Conservation (phyloP, 2,329 filamentous ascomycete species). For the Fusarium torreyae region DNA sequence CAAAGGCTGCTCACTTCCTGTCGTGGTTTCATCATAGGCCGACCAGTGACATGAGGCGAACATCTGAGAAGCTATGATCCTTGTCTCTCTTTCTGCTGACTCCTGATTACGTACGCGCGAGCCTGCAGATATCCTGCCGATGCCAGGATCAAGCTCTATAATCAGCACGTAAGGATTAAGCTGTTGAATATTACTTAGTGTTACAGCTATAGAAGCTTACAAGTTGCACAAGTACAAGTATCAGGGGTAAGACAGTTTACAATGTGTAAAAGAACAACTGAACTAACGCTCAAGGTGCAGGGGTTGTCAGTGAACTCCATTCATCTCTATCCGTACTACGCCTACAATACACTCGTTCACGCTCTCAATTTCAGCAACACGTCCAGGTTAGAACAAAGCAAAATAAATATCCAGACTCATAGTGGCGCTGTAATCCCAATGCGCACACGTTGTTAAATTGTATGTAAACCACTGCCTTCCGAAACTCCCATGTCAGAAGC, state of each 20-base stretch:
- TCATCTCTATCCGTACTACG: background rate
- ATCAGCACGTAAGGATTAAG: background rate
- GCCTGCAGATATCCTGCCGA: slow-evolving; percentile 1
- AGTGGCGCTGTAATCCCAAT: background rate
- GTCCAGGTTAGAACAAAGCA: background rate
- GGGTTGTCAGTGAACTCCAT: background rate
- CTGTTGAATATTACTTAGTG: background rate
- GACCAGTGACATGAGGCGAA: slow-evolving; percentile 15
- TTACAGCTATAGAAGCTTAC: background rate
- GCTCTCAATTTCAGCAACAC: background rate
- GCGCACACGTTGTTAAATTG: slow-evolving; percentile 1
- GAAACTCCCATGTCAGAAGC: slow-evolving; percentile 15
- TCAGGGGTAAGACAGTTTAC: slow-evolving; percentile 28
- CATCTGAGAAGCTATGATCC: background rate
- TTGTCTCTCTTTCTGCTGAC: background rate
- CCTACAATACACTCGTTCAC: background rate
- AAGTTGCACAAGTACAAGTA: slow-evolving; percentile 24
- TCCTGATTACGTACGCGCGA: background rate
- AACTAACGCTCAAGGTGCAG: background rate
- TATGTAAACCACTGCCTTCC: background rate
- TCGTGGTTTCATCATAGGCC: slow-evolving; percentile 8
- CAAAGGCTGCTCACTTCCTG: background rate
- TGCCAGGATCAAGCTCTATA: background rate
- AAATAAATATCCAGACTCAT: background rate
- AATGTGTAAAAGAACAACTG: background rate